phyloP scores from a whole-genome alignment of 2,329 filamentous ascomycete species.

The Phialemoniopsis sp. region DNA sequence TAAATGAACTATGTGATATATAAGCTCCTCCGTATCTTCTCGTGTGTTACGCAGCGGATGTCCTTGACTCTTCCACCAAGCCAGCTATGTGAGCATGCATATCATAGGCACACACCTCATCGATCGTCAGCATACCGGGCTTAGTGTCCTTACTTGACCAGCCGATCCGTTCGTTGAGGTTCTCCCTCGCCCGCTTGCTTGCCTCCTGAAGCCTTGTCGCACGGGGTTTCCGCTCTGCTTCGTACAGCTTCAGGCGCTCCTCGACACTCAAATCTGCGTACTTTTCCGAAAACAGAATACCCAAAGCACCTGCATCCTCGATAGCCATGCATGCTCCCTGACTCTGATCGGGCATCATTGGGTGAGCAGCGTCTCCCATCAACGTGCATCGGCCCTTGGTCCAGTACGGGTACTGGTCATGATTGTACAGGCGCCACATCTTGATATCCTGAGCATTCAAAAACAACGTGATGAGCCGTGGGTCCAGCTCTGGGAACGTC shows the following conservation, averaged over 20 bases:
- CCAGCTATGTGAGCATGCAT: no score
- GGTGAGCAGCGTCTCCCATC: constrained; percentile 4
- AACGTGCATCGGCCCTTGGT: neutral
- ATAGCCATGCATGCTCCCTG: constrained; percentile 31
- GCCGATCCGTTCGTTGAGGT: constrained; percentile 4
- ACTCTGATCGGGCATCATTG: constrained; percentile 48
- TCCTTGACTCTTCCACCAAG: no score
- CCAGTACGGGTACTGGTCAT: constrained; percentile 22
- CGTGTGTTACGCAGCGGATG: no score
- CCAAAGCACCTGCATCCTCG: constrained; percentile 32
- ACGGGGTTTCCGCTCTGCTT: neutral
- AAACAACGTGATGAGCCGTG: constrained; percentile 8
- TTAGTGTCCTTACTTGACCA: no score
- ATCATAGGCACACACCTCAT: no score
- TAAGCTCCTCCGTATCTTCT: no score
- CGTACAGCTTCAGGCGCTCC: neutral
- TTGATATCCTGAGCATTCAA: constrained; percentile 19
- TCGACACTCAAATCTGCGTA: neutral
- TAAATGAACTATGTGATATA: no score
- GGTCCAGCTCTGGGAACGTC: constrained; percentile 9
- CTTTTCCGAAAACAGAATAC: constrained; percentile 22
- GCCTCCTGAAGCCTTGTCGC: constrained; percentile 23
- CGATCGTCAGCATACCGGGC: no score
- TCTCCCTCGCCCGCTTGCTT: constrained; percentile 8
- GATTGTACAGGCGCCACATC: constrained; percentile 18